Evolutionary conservation across 441 rosid species (phyloP), one percentile per base, ranked within the genome.

Genomic region (Pelargonium cotyledonis): DNA sequence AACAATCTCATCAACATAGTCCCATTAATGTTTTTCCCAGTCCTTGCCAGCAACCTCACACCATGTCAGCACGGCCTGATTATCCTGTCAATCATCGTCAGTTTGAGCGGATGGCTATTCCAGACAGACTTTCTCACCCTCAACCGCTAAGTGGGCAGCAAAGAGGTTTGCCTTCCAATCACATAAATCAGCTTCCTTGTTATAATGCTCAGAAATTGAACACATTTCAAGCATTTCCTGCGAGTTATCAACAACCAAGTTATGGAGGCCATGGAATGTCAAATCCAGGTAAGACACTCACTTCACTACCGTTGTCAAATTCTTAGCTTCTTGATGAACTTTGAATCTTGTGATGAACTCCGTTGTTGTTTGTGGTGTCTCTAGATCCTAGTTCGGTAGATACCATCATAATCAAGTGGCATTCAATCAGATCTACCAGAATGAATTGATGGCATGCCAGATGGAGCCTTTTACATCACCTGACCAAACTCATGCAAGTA

Each of bases 241-340:
- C 6, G 6, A 41, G 38, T 66, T 57, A 65, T 61, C 63, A 51
- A 6, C 75, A 51, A 18, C 77, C 21, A 16, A 49, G 14, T 16
- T 63, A 68, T 10, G 14, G 55, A 23, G 38, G 66, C 26, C 40
- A 14, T 40, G 51, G 35, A 44, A 58, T 49, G 63, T 57, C 61
- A 40, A 67, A 14, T 51, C 40, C 73, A 47, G 78, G 75, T 78
- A 68, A n/a, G 70, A 21, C 15, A 38, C 11, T 23, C 65, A 6
- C 31, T 9, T 6, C 26, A 19, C 16, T 11, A 49, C 57, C 57
- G 0, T 57, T 51, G 6, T 16, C 16, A 35, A 23, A 9, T 61
- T 43, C 44, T 9, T 18, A 35, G 23, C 18, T 53, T 71, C 67
- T 6, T 1, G 46, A 21, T 53, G 9, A 19, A 21, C 12, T 43